Percentiles rank a stretch among this genome's conserved stretches.
These are phyloP conservation scores for Peronospora destructor DNA, from an alignment of 352 stramenopile species.

Conservation along the genomic window DNA sequence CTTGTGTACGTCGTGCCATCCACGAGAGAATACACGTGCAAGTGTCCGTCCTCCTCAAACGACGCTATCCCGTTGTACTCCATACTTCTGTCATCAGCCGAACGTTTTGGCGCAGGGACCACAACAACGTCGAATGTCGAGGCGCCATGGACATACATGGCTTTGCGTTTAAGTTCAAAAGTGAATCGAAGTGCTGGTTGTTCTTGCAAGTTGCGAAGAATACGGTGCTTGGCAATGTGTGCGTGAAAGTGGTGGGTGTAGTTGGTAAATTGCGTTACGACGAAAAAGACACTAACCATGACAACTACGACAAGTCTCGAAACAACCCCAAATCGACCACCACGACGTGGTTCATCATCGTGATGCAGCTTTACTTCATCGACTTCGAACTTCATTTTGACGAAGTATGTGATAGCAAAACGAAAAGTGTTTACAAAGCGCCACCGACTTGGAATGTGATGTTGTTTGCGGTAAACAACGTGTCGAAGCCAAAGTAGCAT, in stretches of 20 bases:
- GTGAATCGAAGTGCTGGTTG: conserved; percentile 31
- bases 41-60: conserved; percentile 23
- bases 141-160: conserved; percentile 32
- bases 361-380: not conserved
- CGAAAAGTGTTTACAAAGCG: not conserved
- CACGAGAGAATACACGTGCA: conserved; percentile 32
- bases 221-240: conserved; percentile 36
- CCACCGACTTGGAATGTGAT: too few species aligned
- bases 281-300: conserved; percentile 10
- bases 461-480: too few species aligned
- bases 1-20: conserved; percentile 27
- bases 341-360: not conserved
- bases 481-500: not conserved
- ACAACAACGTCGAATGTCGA: conserved; percentile 36
- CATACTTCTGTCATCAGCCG: conserved; percentile 13
- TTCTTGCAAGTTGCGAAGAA: conserved; percentile 32
- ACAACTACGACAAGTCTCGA: conserved; percentile 16
- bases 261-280: conserved; percentile 16
- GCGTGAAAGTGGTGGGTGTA: conserved; percentile 33
- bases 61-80: conserved; percentile 32
- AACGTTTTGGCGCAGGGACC: conserved; percentile 18
- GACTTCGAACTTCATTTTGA: not conserved
- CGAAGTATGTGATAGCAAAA: not conserved
- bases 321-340: conserved; percentile 2
- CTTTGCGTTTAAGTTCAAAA: conserved; percentile 35